These are phyloP conservation scores for Penicillium longicatenatum DNA, from an alignment of 495 filamentous ascomycete species.

Conservation along the genomic window DNA sequence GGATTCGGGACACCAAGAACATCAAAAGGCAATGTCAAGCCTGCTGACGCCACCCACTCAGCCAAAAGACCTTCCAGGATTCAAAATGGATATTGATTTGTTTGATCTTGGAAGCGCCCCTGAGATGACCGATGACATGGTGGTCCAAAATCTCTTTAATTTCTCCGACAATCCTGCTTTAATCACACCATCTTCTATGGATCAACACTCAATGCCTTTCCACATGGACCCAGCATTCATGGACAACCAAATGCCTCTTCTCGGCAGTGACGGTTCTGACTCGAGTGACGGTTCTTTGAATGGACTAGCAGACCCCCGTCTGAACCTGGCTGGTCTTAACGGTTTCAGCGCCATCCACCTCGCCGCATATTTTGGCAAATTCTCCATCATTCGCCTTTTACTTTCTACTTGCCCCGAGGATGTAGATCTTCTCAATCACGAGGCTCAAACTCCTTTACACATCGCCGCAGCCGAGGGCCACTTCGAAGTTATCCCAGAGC, in stretches of 20 bases:
- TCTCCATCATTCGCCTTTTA: constrained; percentile 1
- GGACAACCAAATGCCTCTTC: neutral
- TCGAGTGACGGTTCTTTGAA: neutral
- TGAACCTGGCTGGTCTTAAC: neutral
- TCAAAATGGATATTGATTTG: neutral
- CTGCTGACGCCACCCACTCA: neutral
- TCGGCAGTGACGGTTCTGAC: neutral
- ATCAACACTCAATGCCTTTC: neutral
- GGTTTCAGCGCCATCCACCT: constrained; percentile 1
- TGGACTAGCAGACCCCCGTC: neutral
- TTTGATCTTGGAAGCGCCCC: neutral
- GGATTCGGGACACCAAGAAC: neutral
- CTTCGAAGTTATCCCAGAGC: neutral
- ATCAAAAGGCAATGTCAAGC: neutral
- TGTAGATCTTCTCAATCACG: constrained; percentile 2
- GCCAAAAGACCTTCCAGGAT: neutral
- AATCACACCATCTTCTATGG: neutral
- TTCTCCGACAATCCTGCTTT: neutral
- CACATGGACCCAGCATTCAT: neutral
- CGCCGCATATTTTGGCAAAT: neutral
- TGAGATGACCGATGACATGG: neutral
- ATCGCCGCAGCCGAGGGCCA: constrained; percentile 1
- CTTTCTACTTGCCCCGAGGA: constrained; percentile 3
- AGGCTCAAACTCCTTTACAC: constrained; percentile 4
- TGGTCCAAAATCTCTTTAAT: constrained; percentile 1